Evolutionary conservation across 1,139 yeast genomes (phyloP).

Genomic region (Yamadazyma taylorii): DNA sequence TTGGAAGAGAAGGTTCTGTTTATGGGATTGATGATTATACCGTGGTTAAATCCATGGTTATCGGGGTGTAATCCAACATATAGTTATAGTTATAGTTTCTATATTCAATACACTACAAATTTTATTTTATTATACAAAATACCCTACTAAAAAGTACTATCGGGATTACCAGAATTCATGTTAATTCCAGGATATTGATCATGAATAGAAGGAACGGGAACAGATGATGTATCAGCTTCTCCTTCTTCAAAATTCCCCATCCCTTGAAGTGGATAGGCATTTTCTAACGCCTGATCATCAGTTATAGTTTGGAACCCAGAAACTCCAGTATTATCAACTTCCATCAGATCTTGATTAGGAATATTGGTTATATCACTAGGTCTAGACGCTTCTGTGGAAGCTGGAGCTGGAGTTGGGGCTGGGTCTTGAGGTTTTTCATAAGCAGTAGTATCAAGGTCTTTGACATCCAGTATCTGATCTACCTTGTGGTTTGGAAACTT

Average conservation of each 20-base stretch:
- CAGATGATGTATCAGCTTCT: not conserved
- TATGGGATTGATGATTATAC: conserved; percentile 45
- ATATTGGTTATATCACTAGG: too few relatives aligned
- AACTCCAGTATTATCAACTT: too few relatives aligned
- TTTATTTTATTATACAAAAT: too few relatives aligned
- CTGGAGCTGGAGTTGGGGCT: too few relatives aligned
- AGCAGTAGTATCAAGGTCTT: conserved; percentile 23
- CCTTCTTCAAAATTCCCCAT: not conserved
- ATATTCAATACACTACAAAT: too few relatives aligned
- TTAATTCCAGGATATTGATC: not conserved
- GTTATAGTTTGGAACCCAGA: too few relatives aligned
- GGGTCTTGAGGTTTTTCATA: conserved; percentile 16
- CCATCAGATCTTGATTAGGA: too few relatives aligned
- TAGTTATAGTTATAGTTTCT: conserved; percentile 1
- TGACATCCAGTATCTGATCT: conserved; percentile 26
- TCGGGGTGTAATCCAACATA: conserved; percentile 18
- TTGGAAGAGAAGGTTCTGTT: conserved; percentile 50
- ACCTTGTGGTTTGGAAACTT: conserved; percentile 12
- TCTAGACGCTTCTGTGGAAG: not conserved
- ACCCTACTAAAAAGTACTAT: not conserved
- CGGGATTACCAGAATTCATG: not conserved
- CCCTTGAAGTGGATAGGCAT: not conserved
- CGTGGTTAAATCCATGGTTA: conserved; percentile 29
- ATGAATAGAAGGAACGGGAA: not conserved
- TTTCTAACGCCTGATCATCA: too few relatives aligned